A percentile compares a stretch with the other conserved stretches of the same genome.
These are phyloP conservation scores for Pelomyxa schiedti DNA, from an alignment of 78 protist genomes.

Conservation along the genomic window DNA sequence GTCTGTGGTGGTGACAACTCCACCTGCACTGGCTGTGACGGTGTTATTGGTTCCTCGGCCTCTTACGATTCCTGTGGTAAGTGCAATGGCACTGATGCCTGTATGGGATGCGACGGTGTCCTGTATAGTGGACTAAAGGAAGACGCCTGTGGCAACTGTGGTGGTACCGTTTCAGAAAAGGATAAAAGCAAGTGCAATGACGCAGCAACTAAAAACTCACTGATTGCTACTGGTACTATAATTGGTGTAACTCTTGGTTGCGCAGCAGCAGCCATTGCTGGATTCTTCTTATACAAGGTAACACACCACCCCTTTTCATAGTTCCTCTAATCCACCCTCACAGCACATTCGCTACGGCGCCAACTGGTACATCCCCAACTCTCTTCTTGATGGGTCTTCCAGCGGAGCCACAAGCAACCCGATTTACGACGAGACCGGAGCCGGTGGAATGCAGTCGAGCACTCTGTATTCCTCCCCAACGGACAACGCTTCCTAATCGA, in stretches of 20 bases:
- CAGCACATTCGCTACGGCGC: not conserved
- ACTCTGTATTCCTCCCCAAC: no score
- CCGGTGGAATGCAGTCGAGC: no score
- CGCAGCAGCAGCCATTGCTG: not conserved
- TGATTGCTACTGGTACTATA: not conserved
- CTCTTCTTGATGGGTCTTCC: not conserved
- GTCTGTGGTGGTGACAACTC: conserved; percentile 46
- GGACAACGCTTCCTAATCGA: no score
- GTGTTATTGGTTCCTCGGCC: conserved; percentile 13
- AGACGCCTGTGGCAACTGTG: conserved; percentile 39
- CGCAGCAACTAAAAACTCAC: not conserved
- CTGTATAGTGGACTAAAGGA: not conserved
- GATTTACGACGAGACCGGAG: no score
- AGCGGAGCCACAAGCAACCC: not conserved
- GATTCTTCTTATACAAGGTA: not conserved
- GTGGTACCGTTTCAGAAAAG: conserved; percentile 18
- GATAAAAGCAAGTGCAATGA: not conserved
- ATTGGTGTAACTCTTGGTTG: not conserved
- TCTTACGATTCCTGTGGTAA: conserved; percentile 13
- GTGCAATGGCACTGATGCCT: conserved; percentile 24
- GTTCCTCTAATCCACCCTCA: no score
- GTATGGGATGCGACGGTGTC: conserved; percentile 28
- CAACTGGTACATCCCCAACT: not conserved
- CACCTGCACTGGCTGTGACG: conserved; percentile 61
- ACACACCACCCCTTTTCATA: no score